Conservation (phyloP, 2,329 filamentous ascomycete species). For the Calonectria hawksworthii region DNA sequence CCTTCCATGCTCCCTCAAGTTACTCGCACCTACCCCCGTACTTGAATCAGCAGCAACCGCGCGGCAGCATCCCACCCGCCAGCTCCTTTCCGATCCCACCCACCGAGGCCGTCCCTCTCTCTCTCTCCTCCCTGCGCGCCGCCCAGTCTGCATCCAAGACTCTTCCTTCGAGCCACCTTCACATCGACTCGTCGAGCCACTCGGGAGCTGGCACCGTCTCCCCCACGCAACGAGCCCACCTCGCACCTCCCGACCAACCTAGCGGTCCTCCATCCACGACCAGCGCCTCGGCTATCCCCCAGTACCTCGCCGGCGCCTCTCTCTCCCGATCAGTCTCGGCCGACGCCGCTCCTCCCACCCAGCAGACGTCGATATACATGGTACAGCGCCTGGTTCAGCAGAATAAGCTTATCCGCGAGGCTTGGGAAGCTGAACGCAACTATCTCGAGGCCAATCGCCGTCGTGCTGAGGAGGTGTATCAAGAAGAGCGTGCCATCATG, state of each 20-base stretch:
- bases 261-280: conserved; percentile 40
- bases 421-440: conserved; percentile 67
- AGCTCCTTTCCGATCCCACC: conserved; percentile 38
- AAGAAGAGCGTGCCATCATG: conserved; percentile 67
- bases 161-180: conserved; percentile 30
- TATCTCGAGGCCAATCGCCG: conserved; percentile 67
- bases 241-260: conserved; percentile 28
- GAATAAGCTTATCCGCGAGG: conserved; percentile 60
- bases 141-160: conserved; percentile 36
- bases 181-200: conserved; percentile 36
- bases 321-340: conserved; percentile 48
- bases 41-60: conserved; percentile 36
- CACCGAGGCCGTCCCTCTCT: conserved; percentile 37
- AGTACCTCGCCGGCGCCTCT: conserved; percentile 39
- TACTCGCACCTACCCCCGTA: conserved; percentile 42
- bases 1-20: conserved; percentile 36
- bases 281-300: conserved; percentile 39
- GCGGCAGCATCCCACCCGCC: conserved; percentile 41
- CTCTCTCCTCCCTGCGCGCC: conserved; percentile 43
- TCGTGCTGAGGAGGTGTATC: conserved; percentile 68
- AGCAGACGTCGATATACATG: conserved; percentile 50
- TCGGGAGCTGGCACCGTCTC: conserved; percentile 33
- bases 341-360: conserved; percentile 49
- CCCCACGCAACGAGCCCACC: conserved; percentile 34
- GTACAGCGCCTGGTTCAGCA: conserved; percentile 59